These are phyloP conservation scores for Diaporthe sp. DNA, from an alignment of 2,329 filamentous ascomycete species.

Conservation along the genomic window DNA sequence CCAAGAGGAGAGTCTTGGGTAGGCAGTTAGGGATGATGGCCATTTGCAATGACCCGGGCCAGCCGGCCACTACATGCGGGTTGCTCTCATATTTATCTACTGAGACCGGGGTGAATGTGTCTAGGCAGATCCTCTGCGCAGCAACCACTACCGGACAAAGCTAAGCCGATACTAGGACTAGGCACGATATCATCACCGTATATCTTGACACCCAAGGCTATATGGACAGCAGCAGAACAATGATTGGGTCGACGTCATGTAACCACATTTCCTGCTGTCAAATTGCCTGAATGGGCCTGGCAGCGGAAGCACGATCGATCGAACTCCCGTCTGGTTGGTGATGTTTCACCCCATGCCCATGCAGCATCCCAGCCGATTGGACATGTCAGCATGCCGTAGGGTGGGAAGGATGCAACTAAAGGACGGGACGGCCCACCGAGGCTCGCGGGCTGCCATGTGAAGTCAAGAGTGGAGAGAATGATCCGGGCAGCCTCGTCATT, in stretches of 20 bases:
- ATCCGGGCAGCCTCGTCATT: not conserved
- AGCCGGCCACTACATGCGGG: not conserved
- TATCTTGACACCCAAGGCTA: slow-evolving; percentile 3
- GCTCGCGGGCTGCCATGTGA: slow-evolving; percentile 17
- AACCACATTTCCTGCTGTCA: not conserved
- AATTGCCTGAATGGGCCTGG: slow-evolving; percentile 23
- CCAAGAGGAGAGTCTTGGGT: not conserved
- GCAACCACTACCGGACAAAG: not conserved
- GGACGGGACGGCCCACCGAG: slow-evolving; percentile 31
- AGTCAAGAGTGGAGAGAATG: not conserved
- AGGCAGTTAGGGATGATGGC: not conserved
- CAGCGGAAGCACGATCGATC: slow-evolving; percentile 21
- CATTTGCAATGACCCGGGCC: not conserved
- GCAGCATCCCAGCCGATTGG: not conserved
- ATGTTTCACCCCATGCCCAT: slow-evolving; percentile 16
- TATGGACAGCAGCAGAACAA: not conserved
- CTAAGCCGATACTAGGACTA: not conserved
- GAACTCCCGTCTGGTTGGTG: slow-evolving; percentile 3
- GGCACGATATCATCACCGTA: slow-evolving; percentile 1
- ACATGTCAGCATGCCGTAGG: not conserved
- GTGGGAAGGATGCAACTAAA: slow-evolving; percentile 7
- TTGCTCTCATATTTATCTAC: slow-evolving; percentile 2
- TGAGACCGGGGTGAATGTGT: not conserved
- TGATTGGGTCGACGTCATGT: slow-evolving; percentile 17
- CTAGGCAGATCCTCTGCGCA: not conserved